These are phyloP conservation scores for Pleurotus tuber-regium DNA, from an alignment of 768 basidiomycete species.

Conservation along the genomic window DNA sequence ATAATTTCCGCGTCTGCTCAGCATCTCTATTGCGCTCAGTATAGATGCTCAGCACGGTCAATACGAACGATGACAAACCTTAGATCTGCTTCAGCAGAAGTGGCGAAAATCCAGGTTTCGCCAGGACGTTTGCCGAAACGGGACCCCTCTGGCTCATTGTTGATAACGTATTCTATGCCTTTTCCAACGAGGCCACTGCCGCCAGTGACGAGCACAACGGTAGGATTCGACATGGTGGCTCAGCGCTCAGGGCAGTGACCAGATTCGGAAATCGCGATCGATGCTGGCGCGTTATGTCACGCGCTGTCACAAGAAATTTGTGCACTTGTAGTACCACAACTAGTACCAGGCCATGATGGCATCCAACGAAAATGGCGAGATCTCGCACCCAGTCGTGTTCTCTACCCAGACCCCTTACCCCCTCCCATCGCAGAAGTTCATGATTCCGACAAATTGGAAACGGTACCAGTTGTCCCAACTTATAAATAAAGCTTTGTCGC, in stretches of 20 bases:
- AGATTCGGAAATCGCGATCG: background rate
- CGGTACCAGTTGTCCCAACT: constrained; percentile 97
- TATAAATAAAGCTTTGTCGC: constrained; percentile 88
- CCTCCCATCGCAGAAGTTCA: constrained; percentile 84
- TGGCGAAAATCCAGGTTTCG: constrained; percentile 86
- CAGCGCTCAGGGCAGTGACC: background rate
- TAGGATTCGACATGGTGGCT: background rate
- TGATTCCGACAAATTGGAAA: constrained; percentile 88
- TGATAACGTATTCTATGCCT: constrained; percentile 75
- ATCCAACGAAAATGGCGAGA: constrained; percentile 11
- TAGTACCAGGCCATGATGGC: too few relatives aligned
- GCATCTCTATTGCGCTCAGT: constrained; percentile 52
- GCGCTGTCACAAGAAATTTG: background rate
- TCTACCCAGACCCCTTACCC: constrained; percentile 72
- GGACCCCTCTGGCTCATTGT: constrained; percentile 75
- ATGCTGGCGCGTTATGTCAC: background rate
- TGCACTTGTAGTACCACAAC: too few relatives aligned
- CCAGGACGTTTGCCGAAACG: constrained; percentile 72
- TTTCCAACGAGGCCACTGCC: constrained; percentile 87
- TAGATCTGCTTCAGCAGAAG: constrained; percentile 80
- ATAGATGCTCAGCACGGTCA: background rate
- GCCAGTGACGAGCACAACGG: constrained; percentile 77
- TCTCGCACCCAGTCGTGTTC: constrained; percentile 62
- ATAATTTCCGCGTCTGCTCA: constrained; percentile 66
- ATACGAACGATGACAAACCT: constrained; percentile 43